These are phyloP conservation scores for Pseudotulostoma volvatum DNA, from an alignment of 495 filamentous ascomycete species.

Conservation along the genomic window DNA sequence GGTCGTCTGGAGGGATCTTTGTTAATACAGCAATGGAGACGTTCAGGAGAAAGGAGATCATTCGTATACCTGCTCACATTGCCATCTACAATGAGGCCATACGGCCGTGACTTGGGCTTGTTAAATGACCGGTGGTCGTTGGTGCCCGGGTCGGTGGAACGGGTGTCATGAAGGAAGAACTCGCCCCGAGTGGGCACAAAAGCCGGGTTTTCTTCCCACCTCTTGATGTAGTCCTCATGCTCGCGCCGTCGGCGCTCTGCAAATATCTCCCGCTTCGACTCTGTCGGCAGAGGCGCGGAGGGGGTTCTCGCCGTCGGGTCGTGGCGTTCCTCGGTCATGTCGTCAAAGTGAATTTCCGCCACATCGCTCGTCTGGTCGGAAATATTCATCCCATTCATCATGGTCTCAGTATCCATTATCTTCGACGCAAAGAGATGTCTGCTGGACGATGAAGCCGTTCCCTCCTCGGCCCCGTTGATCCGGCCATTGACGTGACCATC, in stretches of 20 bases:
- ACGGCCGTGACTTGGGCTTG: slow-evolving; percentile 29
- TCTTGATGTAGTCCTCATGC: slow-evolving; percentile 78
- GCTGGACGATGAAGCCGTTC: slow-evolving; percentile 12
- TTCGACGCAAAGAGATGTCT: slow-evolving; percentile 19
- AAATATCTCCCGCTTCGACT: slow-evolving; percentile 29
- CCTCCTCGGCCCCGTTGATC: slow-evolving; percentile 17
- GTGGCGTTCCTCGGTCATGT: slow-evolving; percentile 26
- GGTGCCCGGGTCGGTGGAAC: slow-evolving; percentile 52
- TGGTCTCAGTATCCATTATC: slow-evolving; percentile 63
- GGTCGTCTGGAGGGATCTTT: slow-evolving; percentile 57
- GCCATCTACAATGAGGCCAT: slow-evolving; percentile 32
- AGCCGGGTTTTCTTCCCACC: slow-evolving; percentile 75
- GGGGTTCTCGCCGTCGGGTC: slow-evolving; percentile 17
- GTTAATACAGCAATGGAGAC: slow-evolving; percentile 7
- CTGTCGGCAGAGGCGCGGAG: slow-evolving; percentile 23
- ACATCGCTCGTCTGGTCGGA: slow-evolving; percentile 36
- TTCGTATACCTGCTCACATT: slow-evolving; percentile 24
- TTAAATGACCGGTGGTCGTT: slow-evolving; percentile 33
- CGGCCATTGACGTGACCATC: slow-evolving; percentile 21
- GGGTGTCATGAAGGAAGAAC: slow-evolving; percentile 95
- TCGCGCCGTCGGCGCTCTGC: slow-evolving; percentile 62
- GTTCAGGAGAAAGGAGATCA: too few relatives aligned
- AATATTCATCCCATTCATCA: slow-evolving; percentile 71
- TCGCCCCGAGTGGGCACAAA: slow-evolving; percentile 89
- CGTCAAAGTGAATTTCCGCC: slow-evolving; percentile 51